Base-by-base conservation (phyloP, 1,284 basidiomycete genomes). In the Fomitopsis palustris region DNA sequence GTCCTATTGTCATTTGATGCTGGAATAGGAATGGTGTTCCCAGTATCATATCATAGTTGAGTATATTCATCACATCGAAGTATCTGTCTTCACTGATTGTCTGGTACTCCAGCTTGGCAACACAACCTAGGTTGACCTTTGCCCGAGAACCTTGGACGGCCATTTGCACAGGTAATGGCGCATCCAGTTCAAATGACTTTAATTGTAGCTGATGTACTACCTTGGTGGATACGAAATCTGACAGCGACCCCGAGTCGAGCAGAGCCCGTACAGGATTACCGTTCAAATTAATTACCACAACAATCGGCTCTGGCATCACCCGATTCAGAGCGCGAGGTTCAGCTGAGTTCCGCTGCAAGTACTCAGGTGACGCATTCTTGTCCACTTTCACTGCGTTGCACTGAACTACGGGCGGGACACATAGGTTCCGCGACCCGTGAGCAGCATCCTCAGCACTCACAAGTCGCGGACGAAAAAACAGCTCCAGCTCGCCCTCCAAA, bases 161-260 rank as follows among this genome's bases (percentile, higher is more conserved):
- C 2, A 75, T 53, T 1, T 74, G 72, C 1, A 74, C 53, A 0
- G 64, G 56, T 10, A 73, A 54, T 4, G 70, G 72, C 51, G 62
- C 68, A 1, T 43, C 60, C 7, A 74, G 57, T 37, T 65, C 62
- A 31, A 52, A 43, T 17, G 47, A 56, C 31, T 59, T 55, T 25
- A 66, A 41, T 1, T 53, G 29, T 0, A 76, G 61, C 59, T 76
- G 74, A 55, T 75, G 69, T 0, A 67, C 72, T 4, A 75, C 47
- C 14, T 62, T 70, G 1, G 68, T 63, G 1, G 74, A 75, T 19
- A 77, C 69, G 55, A 77, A 75, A 61, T 76, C 74, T 2, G 67
- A 70, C 1, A 73, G 57, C 1, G 72, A 76, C 0, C 75, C 74
- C 0, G 70, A 64, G 53, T 76, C 73, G 0, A 76, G 41, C 37